Percentiles rank a stretch among this genome's conserved stretches.
Conservation (phyloP, 1,284 basidiomycete species). For the Pseudozyma thailandica region DNA sequence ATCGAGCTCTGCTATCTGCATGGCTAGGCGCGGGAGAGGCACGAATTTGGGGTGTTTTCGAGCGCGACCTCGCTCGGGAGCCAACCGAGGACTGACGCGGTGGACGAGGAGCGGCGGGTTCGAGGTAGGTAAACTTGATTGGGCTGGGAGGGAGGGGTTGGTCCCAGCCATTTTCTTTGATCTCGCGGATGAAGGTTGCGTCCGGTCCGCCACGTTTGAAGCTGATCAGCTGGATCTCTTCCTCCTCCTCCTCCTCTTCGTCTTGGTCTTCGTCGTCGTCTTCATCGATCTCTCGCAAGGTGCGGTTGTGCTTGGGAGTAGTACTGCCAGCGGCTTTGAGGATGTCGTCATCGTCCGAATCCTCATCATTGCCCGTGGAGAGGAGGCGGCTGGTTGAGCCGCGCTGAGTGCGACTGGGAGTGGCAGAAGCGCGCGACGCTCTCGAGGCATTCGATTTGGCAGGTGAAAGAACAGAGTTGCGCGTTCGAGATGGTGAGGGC, state of each 20-base stretch:
- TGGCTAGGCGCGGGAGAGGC: conserved; percentile 26
- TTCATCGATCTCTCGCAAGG: conserved; percentile 9
- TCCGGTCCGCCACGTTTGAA: conserved; percentile 42
- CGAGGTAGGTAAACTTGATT: conserved; percentile 47
- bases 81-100: conserved; percentile 13
- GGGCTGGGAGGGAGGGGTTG: conserved; percentile 29
- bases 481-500: conserved; percentile 37
- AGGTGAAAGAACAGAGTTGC: conserved; percentile 18
- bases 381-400: conserved; percentile 5
- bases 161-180: conserved; percentile 48
- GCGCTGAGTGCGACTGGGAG: conserved; percentile 14
- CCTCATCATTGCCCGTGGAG: neutral
- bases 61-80: conserved; percentile 24
- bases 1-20: conserved; percentile 12
- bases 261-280: conserved; percentile 21
- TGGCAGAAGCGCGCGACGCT: conserved; percentile 6
- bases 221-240: conserved; percentile 37
- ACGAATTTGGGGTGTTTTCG: conserved; percentile 33
- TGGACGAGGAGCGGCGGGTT: conserved; percentile 18
- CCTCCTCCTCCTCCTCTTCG: conserved; percentile 27
- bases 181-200: conserved; percentile 45
- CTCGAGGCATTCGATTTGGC: conserved; percentile 16
- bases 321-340: conserved; percentile 1
- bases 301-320: conserved; percentile 13
- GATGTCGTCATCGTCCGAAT: conserved; percentile 15